These are phyloP conservation scores for Jatropha podagrica DNA, from an alignment of 441 rosid species.

Conservation along the genomic window DNA sequence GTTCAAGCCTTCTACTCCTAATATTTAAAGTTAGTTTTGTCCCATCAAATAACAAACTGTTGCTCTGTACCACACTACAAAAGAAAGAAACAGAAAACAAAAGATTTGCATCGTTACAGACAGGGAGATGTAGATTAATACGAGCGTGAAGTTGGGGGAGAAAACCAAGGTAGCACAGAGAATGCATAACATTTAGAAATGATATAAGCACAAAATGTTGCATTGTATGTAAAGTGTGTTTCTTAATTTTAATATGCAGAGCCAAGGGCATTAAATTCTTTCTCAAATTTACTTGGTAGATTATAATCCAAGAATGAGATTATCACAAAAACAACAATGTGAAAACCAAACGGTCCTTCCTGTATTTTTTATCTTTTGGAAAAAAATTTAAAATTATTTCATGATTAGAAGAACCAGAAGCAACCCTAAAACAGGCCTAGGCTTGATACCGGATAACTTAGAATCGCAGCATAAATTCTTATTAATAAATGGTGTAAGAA, in stretches of 20 bases:
- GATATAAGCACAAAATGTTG: not conserved
- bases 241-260: not conserved
- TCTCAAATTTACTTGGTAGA: not conserved
- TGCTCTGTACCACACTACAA: no score
- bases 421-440: not conserved
- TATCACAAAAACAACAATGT: not conserved
- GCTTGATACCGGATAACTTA: not conserved
- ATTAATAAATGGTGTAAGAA: no score
- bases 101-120: no score
- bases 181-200: not conserved
- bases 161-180: not conserved
- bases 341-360: not conserved
- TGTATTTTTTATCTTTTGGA: not conserved
- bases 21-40: no score
- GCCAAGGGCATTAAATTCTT: not conserved
- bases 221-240: not conserved
- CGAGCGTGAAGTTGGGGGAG: not conserved
- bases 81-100: no score
- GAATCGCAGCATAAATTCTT: not conserved
- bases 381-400: not conserved
- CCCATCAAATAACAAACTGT: no score
- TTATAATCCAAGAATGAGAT: not conserved
- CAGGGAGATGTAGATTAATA: not conserved
- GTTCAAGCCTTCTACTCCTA: no score
- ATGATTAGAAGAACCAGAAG: not conserved